Evolutionary conservation across 1,139 yeast species (phyloP).

Genomic region (Sugiyamaella grinbergsii): DNA sequence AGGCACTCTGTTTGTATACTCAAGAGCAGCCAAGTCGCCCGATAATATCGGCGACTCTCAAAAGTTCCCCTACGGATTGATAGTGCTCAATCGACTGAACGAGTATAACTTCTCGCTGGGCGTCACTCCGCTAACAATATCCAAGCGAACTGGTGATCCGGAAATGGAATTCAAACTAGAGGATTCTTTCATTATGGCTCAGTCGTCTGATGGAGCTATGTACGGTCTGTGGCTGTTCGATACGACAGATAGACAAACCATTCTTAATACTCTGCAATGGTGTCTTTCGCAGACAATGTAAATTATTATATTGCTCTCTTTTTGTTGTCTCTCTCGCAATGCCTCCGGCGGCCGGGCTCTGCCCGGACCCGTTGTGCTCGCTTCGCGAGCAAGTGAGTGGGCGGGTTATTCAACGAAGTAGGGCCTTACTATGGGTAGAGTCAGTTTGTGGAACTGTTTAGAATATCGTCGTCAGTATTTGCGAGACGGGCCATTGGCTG

Average conservation of each 20-base stretch:
- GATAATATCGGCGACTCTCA: conserved; percentile 29
- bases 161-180: conserved; percentile 77
- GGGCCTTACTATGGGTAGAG: no score
- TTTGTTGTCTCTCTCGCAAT: not conserved
- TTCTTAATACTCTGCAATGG: conserved; percentile 60
- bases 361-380: no score
- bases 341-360: not conserved
- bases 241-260: conserved; percentile 66
- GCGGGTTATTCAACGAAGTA: no score
- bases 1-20: conserved; percentile 80
- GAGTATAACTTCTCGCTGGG: conserved; percentile 84
- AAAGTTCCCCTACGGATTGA: conserved; percentile 70
- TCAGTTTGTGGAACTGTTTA: no score
- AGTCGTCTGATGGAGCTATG: conserved; percentile 72
- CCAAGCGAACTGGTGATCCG: conserved; percentile 47
- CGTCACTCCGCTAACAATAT: conserved; percentile 58
- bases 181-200: conserved; percentile 78
- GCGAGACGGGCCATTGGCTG: no score
- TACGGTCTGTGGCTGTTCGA: conserved; percentile 90
- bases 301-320: not conserved
- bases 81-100: conserved; percentile 70
- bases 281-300: conserved; percentile 34
- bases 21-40: conserved; percentile 50
- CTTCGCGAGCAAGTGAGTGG: no score
- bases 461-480: no score